Percentiles rank a stretch among this genome's conserved stretches.
Evolutionary conservation across 768 basidiomycete species (phyloP).

Genomic region (Collybia mongolica): DNA sequence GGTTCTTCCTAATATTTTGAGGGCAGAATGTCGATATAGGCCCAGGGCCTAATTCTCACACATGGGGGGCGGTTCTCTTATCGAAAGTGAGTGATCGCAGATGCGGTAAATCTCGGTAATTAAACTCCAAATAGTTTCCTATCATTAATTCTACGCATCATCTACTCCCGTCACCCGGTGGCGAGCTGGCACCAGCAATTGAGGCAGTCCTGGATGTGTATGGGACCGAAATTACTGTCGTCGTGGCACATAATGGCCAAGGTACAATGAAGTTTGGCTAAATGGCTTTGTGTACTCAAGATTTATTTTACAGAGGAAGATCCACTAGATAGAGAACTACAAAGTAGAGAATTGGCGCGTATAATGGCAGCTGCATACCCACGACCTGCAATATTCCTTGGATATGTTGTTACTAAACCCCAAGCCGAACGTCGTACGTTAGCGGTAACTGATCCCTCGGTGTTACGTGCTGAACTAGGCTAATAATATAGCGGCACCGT

Average conservation of each 20-base stretch:
- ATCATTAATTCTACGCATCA: conserved; percentile 87
- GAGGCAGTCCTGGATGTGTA: conserved; percentile 81
- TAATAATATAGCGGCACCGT: conserved; percentile 58
- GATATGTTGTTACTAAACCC: conserved; percentile 77
- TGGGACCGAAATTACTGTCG: conserved; percentile 74
- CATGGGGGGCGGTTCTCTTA: conserved; percentile 83
- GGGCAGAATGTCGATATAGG: conserved; percentile 82
- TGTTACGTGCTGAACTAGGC: too few relatives aligned
- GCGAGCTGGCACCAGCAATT: conserved; percentile 88
- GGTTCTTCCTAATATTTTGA: conserved; percentile 1
- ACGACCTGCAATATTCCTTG: conserved; percentile 75
- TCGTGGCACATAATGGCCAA: conserved; percentile 93
- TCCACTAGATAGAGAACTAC: conserved; percentile 82
- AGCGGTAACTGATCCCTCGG: neutral
- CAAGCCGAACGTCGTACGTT: conserved; percentile 59
- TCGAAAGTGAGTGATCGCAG: conserved; percentile 55
- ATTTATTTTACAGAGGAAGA: conserved; percentile 70
- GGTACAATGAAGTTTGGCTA: conserved; percentile 36
- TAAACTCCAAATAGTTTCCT: conserved; percentile 56
- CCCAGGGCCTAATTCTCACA: conserved; percentile 85
- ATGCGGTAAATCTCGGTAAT: neutral
- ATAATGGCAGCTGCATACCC: conserved; percentile 74
- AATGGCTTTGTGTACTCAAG: neutral
- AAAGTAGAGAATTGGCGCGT: conserved; percentile 75
- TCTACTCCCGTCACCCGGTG: conserved; percentile 80